Conservation (phyloP, 2,329 filamentous ascomycete species). For the Aspergillus brasiliensis region DNA sequence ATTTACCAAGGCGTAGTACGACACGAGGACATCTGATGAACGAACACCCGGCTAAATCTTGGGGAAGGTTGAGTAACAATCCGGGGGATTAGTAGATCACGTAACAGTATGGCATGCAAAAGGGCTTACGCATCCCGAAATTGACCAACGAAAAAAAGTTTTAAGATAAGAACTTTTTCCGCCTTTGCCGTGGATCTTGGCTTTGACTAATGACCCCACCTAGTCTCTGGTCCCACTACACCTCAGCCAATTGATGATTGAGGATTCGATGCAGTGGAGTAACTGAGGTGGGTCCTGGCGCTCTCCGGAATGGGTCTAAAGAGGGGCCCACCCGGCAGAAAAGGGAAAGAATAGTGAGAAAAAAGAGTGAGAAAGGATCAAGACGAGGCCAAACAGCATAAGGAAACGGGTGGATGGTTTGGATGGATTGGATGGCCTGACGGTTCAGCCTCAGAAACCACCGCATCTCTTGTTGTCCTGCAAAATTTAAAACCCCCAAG, state of each 20-base stretch:
- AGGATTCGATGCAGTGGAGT: not conserved
- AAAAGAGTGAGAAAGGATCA: slow-evolving; percentile 14
- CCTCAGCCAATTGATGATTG: not conserved
- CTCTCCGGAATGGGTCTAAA: not conserved
- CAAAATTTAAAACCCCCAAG: slow-evolving; percentile 6
- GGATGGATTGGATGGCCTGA: slow-evolving; percentile 7
- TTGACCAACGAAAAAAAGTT: not conserved
- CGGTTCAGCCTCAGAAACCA: slow-evolving; percentile 9
- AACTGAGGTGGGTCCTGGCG: not conserved
- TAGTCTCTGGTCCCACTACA: not conserved
- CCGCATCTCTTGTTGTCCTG: slow-evolving; percentile 6
- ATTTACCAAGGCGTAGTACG: not conserved
- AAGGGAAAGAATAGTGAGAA: slow-evolving; percentile 1
- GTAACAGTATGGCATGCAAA: not conserved
- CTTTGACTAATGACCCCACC: not conserved
- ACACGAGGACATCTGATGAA: no score
- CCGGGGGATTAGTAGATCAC: not conserved
- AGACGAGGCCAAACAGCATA: slow-evolving; percentile 6
- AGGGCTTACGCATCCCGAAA: not conserved
- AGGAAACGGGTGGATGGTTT: not conserved
- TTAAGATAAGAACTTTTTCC: not conserved
- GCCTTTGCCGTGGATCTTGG: not conserved
- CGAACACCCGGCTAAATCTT: not conserved
- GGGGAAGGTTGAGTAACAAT: not conserved
- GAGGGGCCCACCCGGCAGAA: slow-evolving; percentile 4